Base-by-base conservation (phyloP, 164 flowering plant genomes). In the Liquidambar formosana region DNA sequence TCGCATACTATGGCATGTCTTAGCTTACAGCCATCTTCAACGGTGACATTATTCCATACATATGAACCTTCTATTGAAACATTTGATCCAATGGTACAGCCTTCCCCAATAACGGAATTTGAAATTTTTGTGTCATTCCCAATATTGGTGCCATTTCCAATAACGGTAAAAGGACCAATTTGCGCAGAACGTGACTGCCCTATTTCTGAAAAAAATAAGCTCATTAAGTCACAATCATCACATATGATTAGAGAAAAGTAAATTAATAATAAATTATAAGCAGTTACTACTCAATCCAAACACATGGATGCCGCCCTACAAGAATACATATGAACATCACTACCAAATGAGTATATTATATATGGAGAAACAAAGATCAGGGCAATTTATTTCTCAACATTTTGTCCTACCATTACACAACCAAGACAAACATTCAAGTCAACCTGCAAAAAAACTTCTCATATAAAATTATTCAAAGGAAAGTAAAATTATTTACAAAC, bases 1-100 rank as follows among this genome's bases (percentile, higher is more conserved):
- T 93, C 96, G 77, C 99, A 93, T 57, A 93, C 81, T 63, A 95
- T 85, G 46, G 96, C 91, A 85, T 93, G 91, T 71, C 72, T 86
- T 54, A 95, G 62, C 66, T 79, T 81, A 71, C 99, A 93, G 38
- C 87, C 91, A 80, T 93, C 93, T 79, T 89, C 91, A 79, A 95
- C 85, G 51, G 81, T 82, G n/a, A 93, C 96, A 79, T 88, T 88
- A 45, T 91, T 71, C 99, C 97, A 95, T 47, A 95, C 79, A 68
- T 95, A 93, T 68, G 93, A 93, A 65, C 96, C 94, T 75, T 91
- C 97, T 63, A 95, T 91, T 18, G 81, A 72, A 57, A 89, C 97
- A 85, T 91, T 88, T 47, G 91, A 85, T 59, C 99, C 99, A 78
- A 95, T 90, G 18, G 48, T 65, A 78, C 97, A 95, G 14, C 86